Base-by-base conservation (phyloP, 2,329 filamentous ascomycete genomes). In the Fusarium armeniacum region DNA sequence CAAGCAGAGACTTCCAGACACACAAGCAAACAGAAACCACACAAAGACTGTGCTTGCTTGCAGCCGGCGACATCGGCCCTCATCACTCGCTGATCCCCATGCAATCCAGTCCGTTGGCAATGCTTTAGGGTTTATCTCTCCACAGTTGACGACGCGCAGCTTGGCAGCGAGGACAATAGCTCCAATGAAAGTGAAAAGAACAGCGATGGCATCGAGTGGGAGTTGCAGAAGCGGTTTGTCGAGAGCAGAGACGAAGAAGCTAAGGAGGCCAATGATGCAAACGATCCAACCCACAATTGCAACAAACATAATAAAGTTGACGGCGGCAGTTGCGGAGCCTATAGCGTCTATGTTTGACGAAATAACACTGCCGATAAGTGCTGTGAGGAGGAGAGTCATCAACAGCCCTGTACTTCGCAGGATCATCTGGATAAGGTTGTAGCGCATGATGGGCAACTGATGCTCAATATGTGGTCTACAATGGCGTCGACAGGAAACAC, bases 41-140 rank as follows among this genome's bases (percentile, higher is more conserved):
- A 93, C 85, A 82, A 95, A 95, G 38, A 88, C 91, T 35, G 87
- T 88, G 67, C 87, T 86, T 38, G 92, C 92, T 82, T 94, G 92
- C 18, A 93, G 87, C 81, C 93, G 89, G 67, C 87, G 89, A 81
- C 92, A 94, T 70, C 91, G 87, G 82, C 90, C 89, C 77, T 83
- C 78, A 63, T 85, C 82, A 78, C 90, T 77, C 65, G 69, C 64
- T 46, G 89, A 89, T 60, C 90, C 90, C 77, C 85, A 91, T 28
- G 84, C 90, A 76, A 92, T 88, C 81, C 84, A 86, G 78, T 86
- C 85, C 73, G 71, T 43, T 32, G 78, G 74, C 43, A 80, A 68
- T 60, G 76, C 73, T 11, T 69, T 51, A 11, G 73, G 65, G 43
- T 78, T 49, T 54, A 83, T 76, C 75, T 89, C 87, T 72, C 83